These are phyloP conservation scores for Ceratonia siliqua DNA, from an alignment of 306 rosid species.

Conservation along the genomic window DNA sequence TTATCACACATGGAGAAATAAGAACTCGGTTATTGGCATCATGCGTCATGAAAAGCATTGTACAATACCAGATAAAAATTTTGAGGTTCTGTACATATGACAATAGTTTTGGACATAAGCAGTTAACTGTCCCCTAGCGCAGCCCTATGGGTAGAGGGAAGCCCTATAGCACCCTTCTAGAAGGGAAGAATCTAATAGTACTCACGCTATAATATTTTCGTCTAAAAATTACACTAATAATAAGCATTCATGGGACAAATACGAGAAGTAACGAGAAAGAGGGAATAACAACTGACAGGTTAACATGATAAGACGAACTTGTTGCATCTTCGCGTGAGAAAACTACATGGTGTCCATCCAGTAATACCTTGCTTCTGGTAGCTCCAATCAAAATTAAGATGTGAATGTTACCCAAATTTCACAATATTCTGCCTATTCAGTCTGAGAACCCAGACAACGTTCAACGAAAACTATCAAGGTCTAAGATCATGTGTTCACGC, in stretches of 20 bases:
- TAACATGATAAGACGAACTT: conserved; percentile 31
- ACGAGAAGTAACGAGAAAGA: too few species aligned
- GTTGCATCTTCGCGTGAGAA: conserved; percentile 29
- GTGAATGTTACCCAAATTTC: conserved; percentile 24
- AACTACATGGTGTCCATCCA: conserved; percentile 7
- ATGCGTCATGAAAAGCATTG: conserved; percentile 25
- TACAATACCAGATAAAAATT: conserved; percentile 6
- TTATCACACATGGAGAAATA: conserved; percentile 8
- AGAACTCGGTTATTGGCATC: conserved; percentile 4
- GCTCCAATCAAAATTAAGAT: conserved; percentile 32
- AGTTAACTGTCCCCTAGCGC: conserved; percentile 22
- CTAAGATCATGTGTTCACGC: conserved; percentile 21
- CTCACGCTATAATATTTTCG: conserved; percentile 30
- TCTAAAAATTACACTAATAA: conserved; percentile 28
- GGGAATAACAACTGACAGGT: conserved; percentile 27
- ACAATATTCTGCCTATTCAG: conserved; percentile 35
- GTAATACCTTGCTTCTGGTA: conserved; percentile 37
- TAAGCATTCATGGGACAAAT: conserved; percentile 13
- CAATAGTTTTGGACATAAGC: neutral
- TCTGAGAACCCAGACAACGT: conserved; percentile 29
- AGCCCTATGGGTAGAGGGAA: conserved; percentile 13
- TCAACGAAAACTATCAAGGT: conserved; percentile 13
- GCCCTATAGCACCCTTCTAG: neutral
- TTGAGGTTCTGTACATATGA: conserved; percentile 29
- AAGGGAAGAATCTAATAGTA: conserved; percentile 23